Base-by-base conservation (phyloP, 441 rosid species). In the Eutrema salsugineum region DNA sequence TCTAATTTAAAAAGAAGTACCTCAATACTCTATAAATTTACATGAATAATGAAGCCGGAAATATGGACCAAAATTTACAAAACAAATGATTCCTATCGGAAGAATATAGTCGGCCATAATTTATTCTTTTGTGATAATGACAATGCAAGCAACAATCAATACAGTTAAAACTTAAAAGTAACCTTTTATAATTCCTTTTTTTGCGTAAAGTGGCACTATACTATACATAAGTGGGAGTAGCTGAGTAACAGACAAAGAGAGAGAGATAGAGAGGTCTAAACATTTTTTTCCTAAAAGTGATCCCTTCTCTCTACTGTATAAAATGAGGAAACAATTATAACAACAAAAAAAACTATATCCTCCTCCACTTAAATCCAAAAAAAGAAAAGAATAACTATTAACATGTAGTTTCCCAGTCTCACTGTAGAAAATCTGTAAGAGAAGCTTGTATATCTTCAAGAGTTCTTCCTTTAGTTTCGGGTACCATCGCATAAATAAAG, bases 401-500 rank as follows among this genome's bases (percentile, higher is more conserved):
- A 65, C 47, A 40, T 4, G 11, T 68, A 17, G 43, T 43, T 9
- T 24, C 33, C 44, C 1, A 61, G 22, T 30, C 62, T 77, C 65
- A 77, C 20, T 66, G 80, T 66, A 77, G 48, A 76, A 70, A 66
- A 80, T 70, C 68, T 48, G 76, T 70, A 50, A 82, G 77, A 47
- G 83, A 81, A 53, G 85, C 68, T 81, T 81, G 87, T 71, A 83
- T 81, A 24, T 83, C 87, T 78, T 83, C 84, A 6, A 83, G 61
- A 16, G 84, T 79, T 61, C 74, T 75, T 51, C 80, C 84, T 62
- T 81, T 81, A 9, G 84, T 83, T 78, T 83, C 87, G 2, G 84
- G 87, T 46, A 83, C 83, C 72, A 83, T 40, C 32, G 63, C 83
- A 14, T 72, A 80, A 11, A 66, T 48, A 38, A 81, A 83, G 27